phyloP scores from a whole-genome alignment of 805 yeast species.

The Yamadazyma takamatsuzukensis region DNA sequence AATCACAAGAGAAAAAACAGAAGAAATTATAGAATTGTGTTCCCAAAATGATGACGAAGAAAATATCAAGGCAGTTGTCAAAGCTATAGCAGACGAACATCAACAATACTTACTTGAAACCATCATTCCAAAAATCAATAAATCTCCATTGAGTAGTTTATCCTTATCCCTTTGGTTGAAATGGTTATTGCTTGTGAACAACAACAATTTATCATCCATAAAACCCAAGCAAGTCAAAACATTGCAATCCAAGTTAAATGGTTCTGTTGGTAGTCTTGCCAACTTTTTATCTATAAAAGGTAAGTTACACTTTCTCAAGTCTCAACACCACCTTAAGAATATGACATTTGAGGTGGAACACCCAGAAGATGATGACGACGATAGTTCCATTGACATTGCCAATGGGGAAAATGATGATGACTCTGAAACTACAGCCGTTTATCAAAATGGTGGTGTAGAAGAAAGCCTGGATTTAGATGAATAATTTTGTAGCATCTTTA shows the following conservation, averaged over 20 bases:
- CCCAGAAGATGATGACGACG: conserved; percentile 21
- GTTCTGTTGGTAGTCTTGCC: conserved; percentile 58
- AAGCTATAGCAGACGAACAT: conserved; percentile 34
- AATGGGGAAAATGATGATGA: conserved; percentile 39
- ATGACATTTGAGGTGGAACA: conserved; percentile 14
- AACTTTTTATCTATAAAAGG: conserved; percentile 81
- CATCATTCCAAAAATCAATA: conserved; percentile 24
- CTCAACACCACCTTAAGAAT: conserved; percentile 70
- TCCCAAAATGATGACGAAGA: conserved; percentile 25
- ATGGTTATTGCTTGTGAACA: conserved; percentile 65
- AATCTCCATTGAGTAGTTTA: conserved; percentile 23
- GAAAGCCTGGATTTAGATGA: conserved; percentile 32
- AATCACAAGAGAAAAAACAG: conserved; percentile 7
- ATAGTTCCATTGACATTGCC: conserved; percentile 29
- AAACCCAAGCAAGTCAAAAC: conserved; percentile 26
- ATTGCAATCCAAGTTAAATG: conserved; percentile 53
- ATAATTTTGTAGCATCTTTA: too few relatives aligned
- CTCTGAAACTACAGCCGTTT: conserved; percentile 11
- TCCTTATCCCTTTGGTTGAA: conserved; percentile 64
- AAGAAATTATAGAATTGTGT: conserved; percentile 23
- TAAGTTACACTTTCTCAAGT: conserved; percentile 67
- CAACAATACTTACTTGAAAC: conserved; percentile 23
- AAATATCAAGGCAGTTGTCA: conserved; percentile 27
- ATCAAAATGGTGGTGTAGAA: conserved; percentile 32
- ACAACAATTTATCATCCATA: conserved; percentile 30